Base-by-base conservation (phyloP, 78 protist species). In the Polysphondylium violaceum region DNA sequence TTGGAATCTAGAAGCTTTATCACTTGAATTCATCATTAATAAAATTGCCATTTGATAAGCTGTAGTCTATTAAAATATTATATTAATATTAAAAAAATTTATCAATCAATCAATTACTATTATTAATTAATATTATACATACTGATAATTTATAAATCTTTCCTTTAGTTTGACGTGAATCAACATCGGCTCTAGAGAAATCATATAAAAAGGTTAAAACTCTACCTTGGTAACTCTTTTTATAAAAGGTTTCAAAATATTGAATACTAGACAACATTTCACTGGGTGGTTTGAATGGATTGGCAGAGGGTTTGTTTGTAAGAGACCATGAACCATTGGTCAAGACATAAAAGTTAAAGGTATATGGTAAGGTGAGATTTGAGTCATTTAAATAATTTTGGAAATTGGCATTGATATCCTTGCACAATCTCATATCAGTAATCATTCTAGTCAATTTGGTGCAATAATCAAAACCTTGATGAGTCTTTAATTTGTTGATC, bases 291-390 rank as follows among this genome's bases (percentile, higher is more conserved):
- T 94, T 76, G 73, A 77, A 83, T 71, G 91, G 91, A 55, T 31
- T 69, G 6, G 40, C 14, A 7, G 59, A 11, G 5, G 68, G 19
- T 71, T 79, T 74, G n/a, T 74, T 68, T 25, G 77, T 31, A 5
- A 71, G 55, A 11, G 96, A 96, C 98, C 98, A 97, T 75, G 63
- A 97, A 58, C 98, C 98, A 74, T 95, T 95, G 19, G 98, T 94
- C 25, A 97, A 87, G 40, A 97, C 98, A 36, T 93, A 87, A 50
- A 97, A 95, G 87, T 76, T 56, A 35, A 97, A 89, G 29, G 74
- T 50, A 29, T 78, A 59, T 47, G 97, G 85, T 8, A 89, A 44
- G 50, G 93, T 60, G 11, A 67, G 23, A 29, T 33, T 33, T 59
- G 29, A 23, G 2, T 76, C 83, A 29, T 55, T 76, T 17, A 94